Conservation (phyloP, 768 basidiomycete genomes). For the Rubroboletus pulcherrimus region DNA sequence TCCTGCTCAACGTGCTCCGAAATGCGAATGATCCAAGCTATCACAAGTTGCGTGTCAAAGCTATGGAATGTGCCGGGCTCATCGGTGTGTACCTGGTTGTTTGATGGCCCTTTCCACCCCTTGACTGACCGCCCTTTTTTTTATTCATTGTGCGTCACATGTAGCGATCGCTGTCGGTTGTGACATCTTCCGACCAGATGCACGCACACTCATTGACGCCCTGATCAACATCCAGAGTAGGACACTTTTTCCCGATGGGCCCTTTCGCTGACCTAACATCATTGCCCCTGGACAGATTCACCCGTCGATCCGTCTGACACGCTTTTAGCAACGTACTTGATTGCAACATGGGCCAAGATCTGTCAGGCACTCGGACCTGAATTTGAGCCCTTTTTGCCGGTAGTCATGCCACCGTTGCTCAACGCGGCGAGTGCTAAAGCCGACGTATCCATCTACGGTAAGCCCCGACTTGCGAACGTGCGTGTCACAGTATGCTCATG, state of each 20-base stretch:
- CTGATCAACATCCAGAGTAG: slow-evolving; percentile 76
- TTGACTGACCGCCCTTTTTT: not conserved
- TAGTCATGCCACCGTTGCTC: slow-evolving; percentile 79
- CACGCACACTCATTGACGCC: slow-evolving; percentile 64
- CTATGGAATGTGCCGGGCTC: slow-evolving; percentile 88
- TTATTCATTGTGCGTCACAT: not conserved
- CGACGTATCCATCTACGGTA: slow-evolving; percentile 71
- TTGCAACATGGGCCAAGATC: slow-evolving; percentile 85
- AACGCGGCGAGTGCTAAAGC: slow-evolving; percentile 76
- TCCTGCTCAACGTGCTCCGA: slow-evolving; percentile 69
- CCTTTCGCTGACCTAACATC: not conserved
- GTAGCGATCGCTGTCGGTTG: slow-evolving; percentile 83
- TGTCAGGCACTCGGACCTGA: slow-evolving; percentile 82
- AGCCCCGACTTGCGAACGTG: not conserved
- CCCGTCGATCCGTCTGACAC: slow-evolving; percentile 70
- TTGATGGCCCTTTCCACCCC: not conserved
- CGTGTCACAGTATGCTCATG: not conserved
- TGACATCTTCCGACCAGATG: slow-evolving; percentile 74
- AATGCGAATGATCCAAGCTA: slow-evolving; percentile 68
- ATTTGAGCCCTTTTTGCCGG: slow-evolving; percentile 81
- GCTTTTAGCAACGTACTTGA: slow-evolving; percentile 69
- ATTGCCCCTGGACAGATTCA: slow-evolving; percentile 41
- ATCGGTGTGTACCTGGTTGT: slow-evolving; percentile 52
- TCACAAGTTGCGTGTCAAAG: slow-evolving; percentile 68
- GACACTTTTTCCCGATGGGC: slow-evolving; percentile 14